Evolutionary conservation across 805 yeast genomes (phyloP).

Genomic region (Pichia manshurica): DNA sequence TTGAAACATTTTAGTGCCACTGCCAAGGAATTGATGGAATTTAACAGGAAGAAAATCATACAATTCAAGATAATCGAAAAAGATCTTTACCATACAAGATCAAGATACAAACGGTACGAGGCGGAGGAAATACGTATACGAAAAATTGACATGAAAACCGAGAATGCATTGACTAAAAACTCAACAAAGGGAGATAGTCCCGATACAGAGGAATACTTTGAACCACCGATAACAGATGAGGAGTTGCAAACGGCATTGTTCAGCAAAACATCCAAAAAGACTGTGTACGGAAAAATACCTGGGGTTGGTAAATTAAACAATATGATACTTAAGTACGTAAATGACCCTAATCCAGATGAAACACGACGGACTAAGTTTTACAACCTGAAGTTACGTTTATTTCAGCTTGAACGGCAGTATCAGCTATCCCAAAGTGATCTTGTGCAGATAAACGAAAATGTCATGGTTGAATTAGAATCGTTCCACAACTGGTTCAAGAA

Average conservation of each 20-base stretch:
- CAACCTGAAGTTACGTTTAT: constrained; percentile 26
- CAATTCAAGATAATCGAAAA: constrained; percentile 28
- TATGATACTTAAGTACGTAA: constrained; percentile 28
- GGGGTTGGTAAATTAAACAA: constrained; percentile 32
- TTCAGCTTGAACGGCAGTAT: constrained; percentile 29
- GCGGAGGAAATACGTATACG: constrained; percentile 28
- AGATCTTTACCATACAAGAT: constrained; percentile 21
- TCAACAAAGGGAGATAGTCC: constrained; percentile 1
- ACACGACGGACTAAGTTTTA: constrained; percentile 29
- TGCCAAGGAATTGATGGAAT: constrained; percentile 30
- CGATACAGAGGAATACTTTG: constrained; percentile 13
- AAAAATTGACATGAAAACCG: constrained; percentile 28
- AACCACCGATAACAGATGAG: constrained; percentile 29
- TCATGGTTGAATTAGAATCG: constrained; percentile 22
- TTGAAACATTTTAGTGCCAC: constrained; percentile 29
- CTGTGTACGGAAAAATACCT: constrained; percentile 31
- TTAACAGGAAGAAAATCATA: constrained; percentile 30
- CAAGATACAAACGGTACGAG: constrained; percentile 24
- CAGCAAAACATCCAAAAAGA: constrained; percentile 22
- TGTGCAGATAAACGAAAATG: constrained; percentile 20
- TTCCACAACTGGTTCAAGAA: constrained; percentile 32
- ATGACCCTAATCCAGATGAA: constrained; percentile 32
- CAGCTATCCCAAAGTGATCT: constrained; percentile 25
- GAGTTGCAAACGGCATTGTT: constrained; percentile 30
- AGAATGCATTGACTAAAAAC: constrained; percentile 18